Evolutionary conservation across 108 stramenopile genomes (phyloP).

Genomic region (Stephanodiscus minutulus): DNA sequence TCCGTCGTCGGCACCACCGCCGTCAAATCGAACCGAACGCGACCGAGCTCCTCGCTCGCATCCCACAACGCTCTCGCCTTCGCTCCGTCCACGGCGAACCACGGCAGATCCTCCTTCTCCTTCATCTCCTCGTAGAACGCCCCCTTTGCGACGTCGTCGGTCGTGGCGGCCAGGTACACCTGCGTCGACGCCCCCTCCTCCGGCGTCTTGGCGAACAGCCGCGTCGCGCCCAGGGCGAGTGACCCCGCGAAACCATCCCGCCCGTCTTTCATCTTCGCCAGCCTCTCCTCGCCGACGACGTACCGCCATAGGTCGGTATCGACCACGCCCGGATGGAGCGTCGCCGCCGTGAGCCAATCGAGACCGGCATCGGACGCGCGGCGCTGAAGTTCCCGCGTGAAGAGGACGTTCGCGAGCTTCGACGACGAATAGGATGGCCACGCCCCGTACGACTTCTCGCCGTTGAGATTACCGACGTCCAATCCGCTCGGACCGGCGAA

Average conservation of each 20-base stretch:
- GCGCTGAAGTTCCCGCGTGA: constrained; percentile 65
- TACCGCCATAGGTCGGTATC: constrained; percentile 56
- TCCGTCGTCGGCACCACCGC: neutral
- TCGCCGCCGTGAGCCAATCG: constrained; percentile 24
- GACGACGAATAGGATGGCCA: constrained; percentile 56
- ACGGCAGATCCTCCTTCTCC: constrained; percentile 23
- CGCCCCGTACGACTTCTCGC: constrained; percentile 52
- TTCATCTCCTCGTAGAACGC: constrained; percentile 47
- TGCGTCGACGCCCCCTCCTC: constrained; percentile 63
- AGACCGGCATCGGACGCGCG: constrained; percentile 29
- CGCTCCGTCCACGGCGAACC: constrained; percentile 46
- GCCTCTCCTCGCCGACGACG: constrained; percentile 52
- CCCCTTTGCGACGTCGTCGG: constrained; percentile 9
- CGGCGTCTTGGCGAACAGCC: constrained; percentile 46
- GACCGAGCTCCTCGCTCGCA: constrained; percentile 45
- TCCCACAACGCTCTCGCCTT: constrained; percentile 48
- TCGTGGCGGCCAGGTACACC: constrained; percentile 46
- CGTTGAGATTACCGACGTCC: constrained; percentile 54
- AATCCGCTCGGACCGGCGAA: constrained; percentile 38
- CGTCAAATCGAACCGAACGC: constrained; percentile 36
- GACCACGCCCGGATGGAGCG: constrained; percentile 70
- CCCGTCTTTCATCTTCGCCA: constrained; percentile 44
- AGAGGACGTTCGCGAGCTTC: constrained; percentile 73
- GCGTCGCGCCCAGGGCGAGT: constrained; percentile 37
- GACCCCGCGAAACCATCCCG: constrained; percentile 20